Base-by-base conservation (phyloP, 352 stramenopile genomes). In the Pythium biforme region DNA sequence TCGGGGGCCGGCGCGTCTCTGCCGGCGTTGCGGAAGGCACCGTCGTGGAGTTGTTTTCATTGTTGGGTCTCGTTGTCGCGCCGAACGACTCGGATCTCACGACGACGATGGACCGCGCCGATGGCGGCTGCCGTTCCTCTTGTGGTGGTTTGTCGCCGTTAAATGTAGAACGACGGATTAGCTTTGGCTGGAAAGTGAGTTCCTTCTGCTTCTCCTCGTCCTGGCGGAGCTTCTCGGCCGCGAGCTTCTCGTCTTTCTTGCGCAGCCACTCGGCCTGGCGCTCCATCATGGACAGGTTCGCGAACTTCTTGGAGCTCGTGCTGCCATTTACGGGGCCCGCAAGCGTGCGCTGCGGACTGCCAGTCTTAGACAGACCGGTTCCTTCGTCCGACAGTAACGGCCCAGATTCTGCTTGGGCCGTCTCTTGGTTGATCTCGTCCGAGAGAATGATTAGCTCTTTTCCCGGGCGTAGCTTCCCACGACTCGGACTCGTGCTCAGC, bases 181-280 rank as follows among this genome's bases (percentile, higher is more conserved):
- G 70, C 52, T 94, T 92, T 15, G 85, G 85, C 52, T 89, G 82
- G 62, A 94, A 94, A 22, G 85, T 94, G 19, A 94, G 74, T 54
- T 94, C 85, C 57, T 84, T 83, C 23, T 89, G 78, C 19, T 75
- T 89, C 55, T 92, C 85, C 37, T 88, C 77, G 8, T 77, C 73
- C 31, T 92, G 83, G 0, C 85, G 76, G 29, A 75, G 71, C 22
- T 79, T 75, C 58, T 92, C 83, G 11, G 67, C 73, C 31, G 83
- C 81, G 56, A 89, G 69, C 57, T 91, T 91, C 27, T 91, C 80
- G 26, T 90, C 76, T 31, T 92, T 94, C 69, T 89, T 89, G 29
- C 66, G 58, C 15, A 94, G 71, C 83, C 83, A 92, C 65, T 92
- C 77, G 52, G 83, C 76, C 39, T 94, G 85, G 4, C 85, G 80